Evolutionary conservation across 345 rosid species (phyloP).

Genomic region (Melaleuca quinquenervia): DNA sequence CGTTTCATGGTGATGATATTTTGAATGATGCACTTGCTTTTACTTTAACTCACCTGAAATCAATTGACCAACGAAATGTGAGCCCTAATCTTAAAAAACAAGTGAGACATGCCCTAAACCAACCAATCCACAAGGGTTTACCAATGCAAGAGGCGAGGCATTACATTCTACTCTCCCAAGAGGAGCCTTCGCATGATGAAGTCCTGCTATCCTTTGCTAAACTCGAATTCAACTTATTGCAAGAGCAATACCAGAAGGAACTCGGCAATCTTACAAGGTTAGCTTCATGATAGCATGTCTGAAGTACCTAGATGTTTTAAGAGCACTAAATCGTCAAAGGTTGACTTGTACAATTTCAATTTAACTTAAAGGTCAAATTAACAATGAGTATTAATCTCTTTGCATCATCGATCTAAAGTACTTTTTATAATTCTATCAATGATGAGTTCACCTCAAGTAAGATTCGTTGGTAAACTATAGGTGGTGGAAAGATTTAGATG

Average conservation of each 20-base stretch:
- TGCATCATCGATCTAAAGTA: background rate
- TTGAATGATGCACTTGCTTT: conserved; percentile 22
- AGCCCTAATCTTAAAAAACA: background rate
- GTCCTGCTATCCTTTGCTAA: background rate
- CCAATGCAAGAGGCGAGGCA: background rate
- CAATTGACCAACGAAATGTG: background rate
- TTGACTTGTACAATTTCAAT: background rate
- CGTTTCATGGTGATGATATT: conserved; percentile 13
- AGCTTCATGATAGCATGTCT: background rate
- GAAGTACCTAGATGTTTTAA: background rate
- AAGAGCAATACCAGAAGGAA: background rate
- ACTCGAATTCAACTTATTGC: background rate
- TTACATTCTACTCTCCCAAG: background rate
- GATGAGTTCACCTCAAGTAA: too few species aligned
- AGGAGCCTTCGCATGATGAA: background rate
- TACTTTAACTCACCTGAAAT: conserved; percentile 6
- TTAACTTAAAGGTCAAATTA: background rate
- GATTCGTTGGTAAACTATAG: background rate
- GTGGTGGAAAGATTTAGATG: conserved; percentile 1
- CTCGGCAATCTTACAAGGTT: background rate
- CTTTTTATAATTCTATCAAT: too few species aligned
- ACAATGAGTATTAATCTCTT: background rate
- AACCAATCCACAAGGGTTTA: background rate
- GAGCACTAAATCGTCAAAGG: background rate
- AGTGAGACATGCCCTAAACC: background rate